Base-by-base conservation (phyloP, 2,329 filamentous ascomycete genomes). In the Colletotrichum orbiculare region DNA sequence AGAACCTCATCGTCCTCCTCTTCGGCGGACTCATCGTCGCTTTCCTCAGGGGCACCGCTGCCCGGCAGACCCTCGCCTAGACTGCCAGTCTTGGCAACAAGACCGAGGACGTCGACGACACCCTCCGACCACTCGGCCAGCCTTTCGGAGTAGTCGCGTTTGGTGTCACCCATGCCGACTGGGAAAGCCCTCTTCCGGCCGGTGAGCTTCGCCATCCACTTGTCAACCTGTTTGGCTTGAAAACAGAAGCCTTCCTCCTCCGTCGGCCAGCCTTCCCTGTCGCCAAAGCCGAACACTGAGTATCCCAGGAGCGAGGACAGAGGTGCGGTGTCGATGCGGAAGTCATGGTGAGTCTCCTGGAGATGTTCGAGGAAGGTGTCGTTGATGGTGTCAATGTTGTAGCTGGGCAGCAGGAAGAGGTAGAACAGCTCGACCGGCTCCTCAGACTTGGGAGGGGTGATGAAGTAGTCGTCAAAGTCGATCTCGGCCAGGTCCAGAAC, bases 191-290 rank as follows among this genome's bases (percentile, higher is more conserved):
- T 85, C 79, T 95, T 97, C 67, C 91, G 87, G 2, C 87, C 90
- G 0, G 94, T 97, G 72, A 99, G 79, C 74, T 94, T 96, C n/a
- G 95, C 94, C 91, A 99, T 92, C 95, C 96, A 98, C 75, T 89
- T 94, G 75, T 99, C 95, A 3, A 96, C 83, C 70, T 97, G 90
- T 73, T 90, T 92, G 2, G 95, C 95, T 75, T 98, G 95, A 67
- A 93, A 94, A 75, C 95, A 97, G 78, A 94, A 99, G 0, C 95
- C 95, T 71, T 96, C 92, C 64, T 90, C 87, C 77, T 97, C 94
- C 0, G 91, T 93, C 1, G 94, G 93, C 95, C 96, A 99, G 63
- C 92, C 93, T 74, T 97, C 92, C 67, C 87, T 89, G 75, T 98
- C 95, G 15, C 95, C 95, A 73, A 97, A 91, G 0, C 96, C 96